A percentile compares a stretch with the other conserved stretches of the same genome.
Evolutionary conservation across 2,329 filamentous ascomycete species (phyloP).

Genomic region (Corinectria fuckeliana): DNA sequence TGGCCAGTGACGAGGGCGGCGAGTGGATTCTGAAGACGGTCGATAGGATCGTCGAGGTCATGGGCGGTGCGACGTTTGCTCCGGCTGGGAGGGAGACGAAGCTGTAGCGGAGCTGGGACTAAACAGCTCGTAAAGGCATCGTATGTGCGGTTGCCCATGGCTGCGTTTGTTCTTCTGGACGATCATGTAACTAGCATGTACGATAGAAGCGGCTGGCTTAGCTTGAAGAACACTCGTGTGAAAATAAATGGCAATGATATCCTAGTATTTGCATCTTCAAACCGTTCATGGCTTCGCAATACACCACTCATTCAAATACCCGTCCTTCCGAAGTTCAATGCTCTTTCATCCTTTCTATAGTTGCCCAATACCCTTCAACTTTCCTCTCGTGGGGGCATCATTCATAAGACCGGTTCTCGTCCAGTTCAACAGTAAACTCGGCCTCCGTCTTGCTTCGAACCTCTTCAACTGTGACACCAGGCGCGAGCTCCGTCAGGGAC

Average conservation of each 20-base stretch:
- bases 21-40: slow-evolving; percentile 55
- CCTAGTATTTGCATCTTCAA: not conserved
- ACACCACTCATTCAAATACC: not conserved
- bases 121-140: too few species aligned
- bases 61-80: slow-evolving; percentile 53
- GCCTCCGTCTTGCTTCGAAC: slow-evolving; percentile 74
- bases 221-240: not conserved
- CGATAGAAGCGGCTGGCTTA: not conserved
- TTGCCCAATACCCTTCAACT: not conserved
- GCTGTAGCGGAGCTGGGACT: slow-evolving; percentile 23
- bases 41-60: slow-evolving; percentile 52
- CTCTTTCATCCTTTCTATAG: not conserved
- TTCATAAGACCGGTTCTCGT: slow-evolving; percentile 4
- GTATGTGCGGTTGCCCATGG: too few species aligned
- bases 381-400: not conserved
- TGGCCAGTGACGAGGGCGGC: slow-evolving; percentile 54
- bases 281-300: not conserved
- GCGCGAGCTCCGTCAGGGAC: slow-evolving; percentile 74
- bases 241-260: not conserved
- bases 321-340: not conserved
- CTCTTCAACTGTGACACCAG: slow-evolving; percentile 71
- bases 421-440: slow-evolving; percentile 59
- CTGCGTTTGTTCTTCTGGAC: too few species aligned
- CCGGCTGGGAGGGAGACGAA: slow-evolving; percentile 30
- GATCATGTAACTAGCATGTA: too few species aligned